phyloP scores from a whole-genome alignment of 2,329 filamentous ascomycete genomes.

The Pseudogymnoascus sp. region DNA sequence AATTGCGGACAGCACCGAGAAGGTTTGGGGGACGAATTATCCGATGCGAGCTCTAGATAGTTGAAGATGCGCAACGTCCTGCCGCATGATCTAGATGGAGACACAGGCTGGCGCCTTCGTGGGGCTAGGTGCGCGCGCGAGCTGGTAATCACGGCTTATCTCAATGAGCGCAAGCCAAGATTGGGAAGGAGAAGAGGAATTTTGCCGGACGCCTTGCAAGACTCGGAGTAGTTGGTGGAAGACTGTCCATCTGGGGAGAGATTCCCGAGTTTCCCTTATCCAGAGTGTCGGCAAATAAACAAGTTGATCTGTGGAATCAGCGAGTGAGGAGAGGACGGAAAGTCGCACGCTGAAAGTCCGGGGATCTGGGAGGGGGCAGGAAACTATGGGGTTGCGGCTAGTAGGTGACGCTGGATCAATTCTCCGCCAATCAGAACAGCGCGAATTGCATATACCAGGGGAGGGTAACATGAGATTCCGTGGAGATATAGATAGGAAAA shows the following conservation, averaged over 20 bases:
- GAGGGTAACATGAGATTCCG: not conserved
- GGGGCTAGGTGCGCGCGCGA: not conserved
- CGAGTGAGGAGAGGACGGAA: not conserved
- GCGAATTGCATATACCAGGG: not conserved
- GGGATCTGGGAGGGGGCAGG: not conserved
- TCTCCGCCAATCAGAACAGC: not conserved
- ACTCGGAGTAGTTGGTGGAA: constrained; percentile 3
- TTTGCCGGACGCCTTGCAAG: constrained; percentile 1
- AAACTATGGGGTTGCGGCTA: constrained; percentile 6
- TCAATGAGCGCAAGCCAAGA: not conserved
- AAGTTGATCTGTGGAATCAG: not conserved
- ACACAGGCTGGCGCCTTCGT: not conserved
- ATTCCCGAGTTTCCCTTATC: not conserved
- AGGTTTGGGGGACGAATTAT: not conserved
- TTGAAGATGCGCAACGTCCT: constrained; percentile 5
- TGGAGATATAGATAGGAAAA: not conserved
- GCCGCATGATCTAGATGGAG: not conserved
- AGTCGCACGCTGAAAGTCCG: not conserved
- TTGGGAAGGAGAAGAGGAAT: not conserved
- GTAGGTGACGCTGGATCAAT: not conserved
- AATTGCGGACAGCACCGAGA: not conserved
- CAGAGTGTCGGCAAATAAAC: not conserved
- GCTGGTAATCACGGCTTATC: constrained; percentile 2
- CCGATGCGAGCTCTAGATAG: not conserved
- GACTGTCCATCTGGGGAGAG: constrained; percentile 2